These are phyloP conservation scores for Eucalyptus curtisii DNA, from an alignment of 345 rosid species.

Conservation along the genomic window DNA sequence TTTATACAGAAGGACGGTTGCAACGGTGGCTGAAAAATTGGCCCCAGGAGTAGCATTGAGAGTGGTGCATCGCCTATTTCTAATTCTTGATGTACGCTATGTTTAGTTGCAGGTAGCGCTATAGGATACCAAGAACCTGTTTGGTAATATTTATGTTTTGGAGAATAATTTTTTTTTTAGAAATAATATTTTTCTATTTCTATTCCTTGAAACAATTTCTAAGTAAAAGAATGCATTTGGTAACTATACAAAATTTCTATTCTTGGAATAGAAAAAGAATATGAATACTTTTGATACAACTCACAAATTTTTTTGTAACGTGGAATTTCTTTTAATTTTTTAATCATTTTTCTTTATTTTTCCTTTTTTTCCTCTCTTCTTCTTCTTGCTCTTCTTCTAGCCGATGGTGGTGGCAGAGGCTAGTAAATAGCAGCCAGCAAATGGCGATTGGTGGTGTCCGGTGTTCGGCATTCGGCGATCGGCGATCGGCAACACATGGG, in stretches of 20 bases:
- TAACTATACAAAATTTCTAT: fast-evolving
- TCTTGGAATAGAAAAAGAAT: fast-evolving
- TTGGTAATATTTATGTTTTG: fast-evolving
- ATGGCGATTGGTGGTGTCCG: fast-evolving
- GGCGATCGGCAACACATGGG: fast-evolving
- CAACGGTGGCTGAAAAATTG: not conserved
- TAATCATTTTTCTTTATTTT: too few relatives aligned
- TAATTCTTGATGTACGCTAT: not conserved
- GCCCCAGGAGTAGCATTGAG: not conserved
- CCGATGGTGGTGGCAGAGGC: fast-evolving
- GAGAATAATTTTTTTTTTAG: too few relatives aligned
- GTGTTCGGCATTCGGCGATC: fast-evolving
- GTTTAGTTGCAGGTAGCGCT: not conserved
- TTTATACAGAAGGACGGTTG: not conserved
- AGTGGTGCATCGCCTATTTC: not conserved
- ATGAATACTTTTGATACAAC: too few relatives aligned
- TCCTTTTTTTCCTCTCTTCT: too few relatives aligned
- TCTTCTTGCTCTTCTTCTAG: too few relatives aligned
- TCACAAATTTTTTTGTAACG: too few relatives aligned
- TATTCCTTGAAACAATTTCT: fast-evolving
- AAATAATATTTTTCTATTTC: too few relatives aligned
- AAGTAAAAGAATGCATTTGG: fast-evolving
- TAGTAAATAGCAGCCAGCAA: fast-evolving
- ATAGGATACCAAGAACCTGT: not conserved
- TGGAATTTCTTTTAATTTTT: too few relatives aligned